Evolutionary conservation across 2,329 filamentous ascomycete genomes (phyloP).

Genomic region (Bimuria novae-zelandiae): DNA sequence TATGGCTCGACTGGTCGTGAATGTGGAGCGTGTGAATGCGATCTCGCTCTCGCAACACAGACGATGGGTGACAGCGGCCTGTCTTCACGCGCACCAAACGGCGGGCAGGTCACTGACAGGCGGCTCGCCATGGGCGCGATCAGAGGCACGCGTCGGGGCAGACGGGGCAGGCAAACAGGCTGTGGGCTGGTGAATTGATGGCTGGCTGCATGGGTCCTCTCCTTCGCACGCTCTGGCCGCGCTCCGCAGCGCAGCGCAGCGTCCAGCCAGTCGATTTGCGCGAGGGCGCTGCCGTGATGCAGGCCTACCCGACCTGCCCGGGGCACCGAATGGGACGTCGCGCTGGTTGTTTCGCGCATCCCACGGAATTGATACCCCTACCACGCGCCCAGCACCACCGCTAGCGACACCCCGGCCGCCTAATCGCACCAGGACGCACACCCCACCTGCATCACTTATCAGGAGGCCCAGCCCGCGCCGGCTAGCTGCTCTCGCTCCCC

Average conservation of each 20-base stretch:
- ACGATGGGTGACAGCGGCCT: conserved; percentile 7
- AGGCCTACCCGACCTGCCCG: conserved; percentile 41
- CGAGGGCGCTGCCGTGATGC: conserved; percentile 29
- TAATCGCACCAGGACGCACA: not conserved
- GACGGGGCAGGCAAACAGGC: conserved; percentile 20
- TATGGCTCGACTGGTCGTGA: not conserved
- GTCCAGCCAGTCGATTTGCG: conserved; percentile 30
- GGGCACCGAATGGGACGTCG: conserved; percentile 37
- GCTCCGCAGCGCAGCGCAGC: conserved; percentile 6
- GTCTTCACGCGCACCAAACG: conserved; percentile 16
- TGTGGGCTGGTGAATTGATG: not conserved
- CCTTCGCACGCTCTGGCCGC: conserved; percentile 2
- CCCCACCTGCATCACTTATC: conserved; percentile 20
- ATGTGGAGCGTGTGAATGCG: conserved; percentile 6
- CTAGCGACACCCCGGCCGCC: conserved; percentile 6
- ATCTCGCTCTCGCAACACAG: conserved; percentile 5
- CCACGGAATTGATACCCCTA: conserved; percentile 23
- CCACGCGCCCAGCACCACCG: conserved; percentile 3
- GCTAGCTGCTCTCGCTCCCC: conserved; percentile 27
- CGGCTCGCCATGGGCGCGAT: too few species aligned
- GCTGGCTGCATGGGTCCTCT: not conserved
- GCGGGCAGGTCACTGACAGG: conserved; percentile 3
- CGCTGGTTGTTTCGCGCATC: conserved; percentile 28
- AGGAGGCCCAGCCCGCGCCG: conserved; percentile 27
- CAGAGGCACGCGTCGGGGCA: conserved; percentile 10